Base-by-base conservation (phyloP, 2,329 filamentous ascomycete species). In the Bipolaris bicolor region DNA sequence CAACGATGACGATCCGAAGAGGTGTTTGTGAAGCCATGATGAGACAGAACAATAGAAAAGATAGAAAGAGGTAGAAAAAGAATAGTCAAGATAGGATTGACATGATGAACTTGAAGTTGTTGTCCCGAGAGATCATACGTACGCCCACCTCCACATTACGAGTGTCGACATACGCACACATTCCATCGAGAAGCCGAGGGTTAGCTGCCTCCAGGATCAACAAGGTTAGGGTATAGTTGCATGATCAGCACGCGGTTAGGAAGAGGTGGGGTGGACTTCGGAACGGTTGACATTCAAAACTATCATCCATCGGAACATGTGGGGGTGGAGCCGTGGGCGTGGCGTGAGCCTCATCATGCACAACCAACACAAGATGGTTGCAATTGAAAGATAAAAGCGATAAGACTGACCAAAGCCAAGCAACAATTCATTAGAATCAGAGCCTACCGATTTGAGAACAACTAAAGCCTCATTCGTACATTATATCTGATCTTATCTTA, bases 1-100 rank as follows among this genome's bases (percentile, higher is more conserved):
- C 63, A n/a, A 67, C 62, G 45, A 73, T 75, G 57, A 73, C 61
- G 55, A 76, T 74, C 46, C 61, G 65, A 62, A 76, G 73, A 50
- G 61, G 60, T 48, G 43, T 59, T 56, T 57, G 52, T 11, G 58
- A 61, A 48, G 58, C 51, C 62, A 61, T 65, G 18, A 50, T 29
- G 18, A 11, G 11, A 24, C 20, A 2, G n/a, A 34, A 29, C n/a
- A 6, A 3, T 9, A 26, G 15, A 5, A 15, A 15, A 20, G n/a
- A 18, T 0, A 5, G 11, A 31, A 20, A 11, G 1, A 46, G 1
- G 11, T 5, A 16, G 9, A 20, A 3, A 20, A 31, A 9, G 10
- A 13, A 7, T 15, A 10, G 1, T 46, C 16, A 31, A 20, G 43
- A 16, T 7, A 31, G 4, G 26, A 16, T 15, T 33, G n/a, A 11